Conservation (phyloP, 2,329 filamentous ascomycete species). For the Fusarium longipes region DNA sequence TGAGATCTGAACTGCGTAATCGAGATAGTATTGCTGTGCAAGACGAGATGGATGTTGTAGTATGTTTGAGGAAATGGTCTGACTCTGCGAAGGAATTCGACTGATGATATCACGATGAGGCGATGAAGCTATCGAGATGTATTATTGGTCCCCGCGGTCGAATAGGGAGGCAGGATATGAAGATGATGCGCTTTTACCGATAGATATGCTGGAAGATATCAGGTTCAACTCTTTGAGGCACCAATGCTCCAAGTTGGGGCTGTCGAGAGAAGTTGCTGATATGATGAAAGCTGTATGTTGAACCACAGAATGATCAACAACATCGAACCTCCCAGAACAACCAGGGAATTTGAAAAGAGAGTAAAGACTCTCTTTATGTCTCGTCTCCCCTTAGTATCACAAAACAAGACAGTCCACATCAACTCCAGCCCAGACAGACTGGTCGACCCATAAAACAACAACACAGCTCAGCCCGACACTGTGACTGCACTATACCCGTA, state of each 20-base stretch:
- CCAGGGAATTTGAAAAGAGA: neutral
- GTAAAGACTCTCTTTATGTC: slow-evolving; percentile 28
- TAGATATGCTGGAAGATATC: neutral
- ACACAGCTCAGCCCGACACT: neutral
- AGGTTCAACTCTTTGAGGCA: neutral
- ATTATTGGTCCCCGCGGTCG: neutral
- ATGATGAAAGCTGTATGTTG: neutral
- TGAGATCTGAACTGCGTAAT: slow-evolving; percentile 10
- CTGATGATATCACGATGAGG: slow-evolving; percentile 3
- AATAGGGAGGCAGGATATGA: neutral
- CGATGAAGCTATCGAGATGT: neutral
- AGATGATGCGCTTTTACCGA: neutral
- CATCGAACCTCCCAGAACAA: neutral
- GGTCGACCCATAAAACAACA: neutral
- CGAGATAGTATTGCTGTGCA: neutral
- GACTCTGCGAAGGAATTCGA: neutral
- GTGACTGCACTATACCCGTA: neutral
- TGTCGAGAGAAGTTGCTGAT: neutral
- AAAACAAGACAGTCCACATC: neutral
- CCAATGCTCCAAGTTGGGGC: neutral
- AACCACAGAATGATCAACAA: neutral
- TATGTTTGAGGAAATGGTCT: neutral
- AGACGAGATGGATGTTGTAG: slow-evolving; percentile 1
- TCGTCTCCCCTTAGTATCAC: slow-evolving; percentile 7
- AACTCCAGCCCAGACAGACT: neutral